Conservation (phyloP, 371 early-diverging fungal species). For the Coemansia sp. region DNA sequence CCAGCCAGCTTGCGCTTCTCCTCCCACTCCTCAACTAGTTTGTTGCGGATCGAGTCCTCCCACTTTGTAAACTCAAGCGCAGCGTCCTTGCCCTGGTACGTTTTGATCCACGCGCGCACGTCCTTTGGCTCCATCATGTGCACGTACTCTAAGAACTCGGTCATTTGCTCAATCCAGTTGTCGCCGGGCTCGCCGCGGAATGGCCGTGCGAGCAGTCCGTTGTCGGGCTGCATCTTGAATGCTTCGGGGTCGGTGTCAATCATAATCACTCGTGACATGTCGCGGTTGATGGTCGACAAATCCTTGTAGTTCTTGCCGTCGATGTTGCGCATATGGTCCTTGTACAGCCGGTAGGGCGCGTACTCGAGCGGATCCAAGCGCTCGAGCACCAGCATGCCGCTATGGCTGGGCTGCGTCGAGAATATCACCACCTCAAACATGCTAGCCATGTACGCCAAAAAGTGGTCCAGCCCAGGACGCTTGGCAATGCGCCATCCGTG, state of each 20-base stretch:
- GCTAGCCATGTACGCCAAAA: slow-evolving; percentile 83
- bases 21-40: slow-evolving; percentile 70
- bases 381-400: slow-evolving; percentile 79
- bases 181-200: slow-evolving; percentile 88
- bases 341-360: slow-evolving; percentile 82
- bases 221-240: slow-evolving; percentile 87
- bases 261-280: slow-evolving; percentile 86
- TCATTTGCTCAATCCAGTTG: slow-evolving; percentile 74
- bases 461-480: slow-evolving; percentile 93
- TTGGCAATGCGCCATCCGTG: slow-evolving; percentile 90
- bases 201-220: slow-evolving; percentile 77
- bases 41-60: slow-evolving; percentile 66
- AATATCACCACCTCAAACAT: slow-evolving; percentile 95
- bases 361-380: slow-evolving; percentile 86
- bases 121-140: slow-evolving; percentile 74
- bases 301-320: slow-evolving; percentile 83
- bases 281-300: slow-evolving; percentile 88
- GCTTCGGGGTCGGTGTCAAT: slow-evolving; percentile 85
- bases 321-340: slow-evolving; percentile 82
- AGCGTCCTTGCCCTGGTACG: slow-evolving; percentile 67
- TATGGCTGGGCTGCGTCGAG: slow-evolving; percentile 77
- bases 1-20: slow-evolving; percentile 60
- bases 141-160: slow-evolving; percentile 87
- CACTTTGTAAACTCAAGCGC: slow-evolving; percentile 71
- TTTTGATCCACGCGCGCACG: slow-evolving; percentile 68